Conservation (phyloP, 1,284 basidiomycete genomes). For the Fomitiporia mediterranea region DNA sequence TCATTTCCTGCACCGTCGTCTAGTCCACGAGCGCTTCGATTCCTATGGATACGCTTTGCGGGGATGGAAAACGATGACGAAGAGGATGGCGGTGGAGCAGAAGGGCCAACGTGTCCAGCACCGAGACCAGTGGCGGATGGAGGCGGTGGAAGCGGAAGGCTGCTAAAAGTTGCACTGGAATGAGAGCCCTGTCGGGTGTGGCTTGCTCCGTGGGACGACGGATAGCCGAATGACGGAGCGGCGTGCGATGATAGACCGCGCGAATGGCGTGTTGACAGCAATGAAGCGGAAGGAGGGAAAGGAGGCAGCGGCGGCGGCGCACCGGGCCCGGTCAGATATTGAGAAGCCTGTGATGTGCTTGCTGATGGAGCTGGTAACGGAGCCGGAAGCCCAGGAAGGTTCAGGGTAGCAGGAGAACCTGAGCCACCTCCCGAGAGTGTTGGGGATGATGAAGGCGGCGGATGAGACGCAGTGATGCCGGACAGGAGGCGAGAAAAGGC, state of each 20-base stretch:
- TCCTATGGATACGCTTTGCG: conserved; percentile 6
- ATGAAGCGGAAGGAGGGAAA: too few species aligned
- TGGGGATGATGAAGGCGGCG: conserved; percentile 20
- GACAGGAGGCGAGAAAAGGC: conserved; percentile 44
- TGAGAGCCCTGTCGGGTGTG: background rate
- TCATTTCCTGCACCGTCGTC: background rate
- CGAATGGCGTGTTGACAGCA: background rate
- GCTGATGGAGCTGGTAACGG: background rate
- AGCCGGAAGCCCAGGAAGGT: background rate
- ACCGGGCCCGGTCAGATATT: background rate
- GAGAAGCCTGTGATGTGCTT: background rate
- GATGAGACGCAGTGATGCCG: conserved; percentile 32
- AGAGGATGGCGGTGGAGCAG: background rate
- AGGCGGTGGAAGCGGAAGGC: conserved; percentile 17
- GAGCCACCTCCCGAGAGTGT: background rate
- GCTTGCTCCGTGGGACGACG: background rate
- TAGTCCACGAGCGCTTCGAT: conserved; percentile 3
- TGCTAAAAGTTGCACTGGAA: conserved; percentile 6
- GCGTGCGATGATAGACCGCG: background rate
- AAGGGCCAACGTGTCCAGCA: background rate
- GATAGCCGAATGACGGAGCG: background rate
- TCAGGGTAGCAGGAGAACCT: background rate
- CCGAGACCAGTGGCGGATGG: conserved; percentile 10
- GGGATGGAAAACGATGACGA: conserved; percentile 6
- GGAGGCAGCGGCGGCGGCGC: background rate